Percentiles rank a stretch among this genome's conserved stretches.
phyloP scores from a whole-genome alignment of 1,139 yeast species.

The Scheffersomyces parashehatae region DNA sequence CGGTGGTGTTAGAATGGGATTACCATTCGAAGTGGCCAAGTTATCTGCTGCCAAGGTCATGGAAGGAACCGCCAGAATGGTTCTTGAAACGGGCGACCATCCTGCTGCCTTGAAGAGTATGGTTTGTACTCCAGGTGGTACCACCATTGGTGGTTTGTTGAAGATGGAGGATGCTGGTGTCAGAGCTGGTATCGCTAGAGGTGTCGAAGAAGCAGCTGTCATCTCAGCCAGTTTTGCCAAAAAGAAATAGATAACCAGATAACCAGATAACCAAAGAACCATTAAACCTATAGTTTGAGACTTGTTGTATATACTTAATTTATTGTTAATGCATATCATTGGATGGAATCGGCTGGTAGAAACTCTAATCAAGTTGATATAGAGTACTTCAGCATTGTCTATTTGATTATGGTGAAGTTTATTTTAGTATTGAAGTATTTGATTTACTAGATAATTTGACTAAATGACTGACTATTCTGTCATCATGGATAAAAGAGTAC shows the following conservation, averaged over 20 bases:
- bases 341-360: too few relatives aligned
- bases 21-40: constrained; percentile 80
- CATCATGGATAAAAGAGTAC: too few relatives aligned
- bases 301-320: too few relatives aligned
- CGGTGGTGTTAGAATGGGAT: constrained; percentile 94
- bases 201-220: constrained; percentile 86
- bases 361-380: not conserved
- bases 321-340: too few relatives aligned
- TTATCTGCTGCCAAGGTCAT: constrained; percentile 94
- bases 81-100: constrained; percentile 75
- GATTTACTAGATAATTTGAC: too few relatives aligned
- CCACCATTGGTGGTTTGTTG: constrained; percentile 93
- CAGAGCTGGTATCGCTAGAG: constrained; percentile 82
- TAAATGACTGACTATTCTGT: too few relatives aligned
- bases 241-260: constrained; percentile 33
- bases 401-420: too few relatives aligned
- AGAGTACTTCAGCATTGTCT: too few relatives aligned
- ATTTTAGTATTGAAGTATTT: too few relatives aligned
- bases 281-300: too few relatives aligned
- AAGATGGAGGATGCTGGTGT: constrained; percentile 91
- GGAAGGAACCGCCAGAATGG: constrained; percentile 97
- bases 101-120: constrained; percentile 90
- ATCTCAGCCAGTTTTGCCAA: constrained; percentile 81
- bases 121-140: constrained; percentile 98
- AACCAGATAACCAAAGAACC: too few relatives aligned